Evolutionary conservation across 2,329 filamentous ascomycete species (phyloP), one percentile per base, ranked within the genome.

Genomic region (Clonostachys solani): DNA sequence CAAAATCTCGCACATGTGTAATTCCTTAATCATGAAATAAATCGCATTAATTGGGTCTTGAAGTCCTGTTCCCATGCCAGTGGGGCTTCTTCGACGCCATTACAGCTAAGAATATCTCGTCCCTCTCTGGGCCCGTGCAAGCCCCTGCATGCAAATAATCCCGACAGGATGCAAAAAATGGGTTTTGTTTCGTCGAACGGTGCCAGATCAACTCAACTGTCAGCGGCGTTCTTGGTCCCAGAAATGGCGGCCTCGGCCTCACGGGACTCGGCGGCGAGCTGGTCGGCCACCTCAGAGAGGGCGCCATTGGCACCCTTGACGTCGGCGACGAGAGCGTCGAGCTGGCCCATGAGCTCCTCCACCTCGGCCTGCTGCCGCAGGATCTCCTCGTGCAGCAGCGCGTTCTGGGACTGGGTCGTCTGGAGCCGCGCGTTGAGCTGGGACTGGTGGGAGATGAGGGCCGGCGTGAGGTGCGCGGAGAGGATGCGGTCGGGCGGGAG

Each of bases 381-480:
- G 12, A 85, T 68, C 46, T 74, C 72, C 40, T 72, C 71, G 49
- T 73, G 76, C 16, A 84, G 64, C 6, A 63, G 67, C 13, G 75
- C 74, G 58, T 86, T 86, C 55, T 77, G 72, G 15, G 73, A 68
- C 59, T 83, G 78, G 40, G 71, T 71, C 18, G 77, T 80, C 56
- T 79, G 76, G 34, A 85, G 66, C 42, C 68, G 69, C 9, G 78
- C 78, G 57, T 80, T 80, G 50, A 85, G 73, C 54, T 76, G 74
- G 3, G 72, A 73, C 47, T 76, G 75, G 58, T 83, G 78, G 15
- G 71, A 63, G 4, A 68, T 66, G 5, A 83, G 70, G 45, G 77
- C 69, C 1, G 79, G 77, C 6, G 67, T 61, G 19, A 83, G 65
- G 60, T 84, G 81, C 2, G 80, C 80, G 15, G 68, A 62, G 18